Evolutionary conservation across 805 yeast species (phyloP).

Genomic region (Candida krabiensis): DNA sequence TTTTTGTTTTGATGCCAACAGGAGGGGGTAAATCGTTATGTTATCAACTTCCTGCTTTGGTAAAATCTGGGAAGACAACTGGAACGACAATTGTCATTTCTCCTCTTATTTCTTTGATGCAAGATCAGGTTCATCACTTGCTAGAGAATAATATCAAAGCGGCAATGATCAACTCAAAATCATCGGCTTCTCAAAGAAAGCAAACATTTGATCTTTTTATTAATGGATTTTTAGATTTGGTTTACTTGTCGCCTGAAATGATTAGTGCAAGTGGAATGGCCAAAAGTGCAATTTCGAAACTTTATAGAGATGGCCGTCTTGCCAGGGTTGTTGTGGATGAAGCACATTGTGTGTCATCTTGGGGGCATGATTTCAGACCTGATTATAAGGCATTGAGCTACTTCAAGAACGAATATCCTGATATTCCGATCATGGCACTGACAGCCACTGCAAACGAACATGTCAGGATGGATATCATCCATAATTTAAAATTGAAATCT

Average conservation of each 20-base stretch:
- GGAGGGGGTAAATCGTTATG: conserved; percentile 98
- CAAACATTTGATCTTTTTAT: conserved; percentile 61
- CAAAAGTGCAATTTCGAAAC: conserved; percentile 55
- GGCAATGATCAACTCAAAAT: conserved; percentile 84
- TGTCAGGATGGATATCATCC: conserved; percentile 82
- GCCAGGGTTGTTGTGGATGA: conserved; percentile 94
- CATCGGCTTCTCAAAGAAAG: conserved; percentile 59
- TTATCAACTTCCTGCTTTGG: conserved; percentile 91
- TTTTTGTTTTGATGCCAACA: conserved; percentile 95
- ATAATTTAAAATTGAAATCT: conserved; percentile 61
- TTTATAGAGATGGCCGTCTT: conserved; percentile 55
- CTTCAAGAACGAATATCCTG: conserved; percentile 73
- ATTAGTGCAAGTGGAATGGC: conserved; percentile 72
- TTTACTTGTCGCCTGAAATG: conserved; percentile 95
- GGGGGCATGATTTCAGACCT: conserved; percentile 99
- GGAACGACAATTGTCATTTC: conserved; percentile 93
- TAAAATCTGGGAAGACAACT: conserved; percentile 66
- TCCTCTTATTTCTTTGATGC: conserved; percentile 94
- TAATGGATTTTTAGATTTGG: conserved; percentile 67
- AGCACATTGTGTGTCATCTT: conserved; percentile 96
- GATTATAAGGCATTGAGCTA: conserved; percentile 81
- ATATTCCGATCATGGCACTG: conserved; percentile 89
- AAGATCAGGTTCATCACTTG: conserved; percentile 90
- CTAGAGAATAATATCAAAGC: conserved; percentile 69
- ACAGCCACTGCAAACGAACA: conserved; percentile 96